phyloP scores from a whole-genome alignment of 2,329 filamentous ascomycete species.

The Laburnicola sp. region DNA sequence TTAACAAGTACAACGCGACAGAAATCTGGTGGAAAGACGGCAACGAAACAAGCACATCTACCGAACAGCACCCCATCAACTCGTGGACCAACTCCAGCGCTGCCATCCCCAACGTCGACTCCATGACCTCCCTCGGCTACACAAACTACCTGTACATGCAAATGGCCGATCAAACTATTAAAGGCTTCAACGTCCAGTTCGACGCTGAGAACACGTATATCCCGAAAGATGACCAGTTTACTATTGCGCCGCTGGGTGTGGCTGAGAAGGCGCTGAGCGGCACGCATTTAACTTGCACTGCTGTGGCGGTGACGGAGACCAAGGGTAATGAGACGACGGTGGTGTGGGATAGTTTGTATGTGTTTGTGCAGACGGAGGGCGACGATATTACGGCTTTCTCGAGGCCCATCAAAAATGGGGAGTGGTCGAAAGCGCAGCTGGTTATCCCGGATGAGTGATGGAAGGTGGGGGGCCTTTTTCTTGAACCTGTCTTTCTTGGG shows the following conservation, averaged over 20 bases:
- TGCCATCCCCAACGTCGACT: slow-evolving; percentile 44
- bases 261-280: slow-evolving; percentile 41
- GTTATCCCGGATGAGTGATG: slow-evolving; percentile 26
- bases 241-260: slow-evolving; percentile 33
- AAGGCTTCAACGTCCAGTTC: slow-evolving; percentile 47
- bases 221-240: slow-evolving; percentile 33
- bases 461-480: not conserved
- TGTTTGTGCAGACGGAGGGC: slow-evolving; percentile 37
- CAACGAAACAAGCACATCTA: slow-evolving; percentile 36
- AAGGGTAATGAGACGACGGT: slow-evolving; percentile 19
- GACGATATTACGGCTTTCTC: slow-evolving; percentile 38
- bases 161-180: slow-evolving; percentile 40
- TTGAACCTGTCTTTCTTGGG: not conserved
- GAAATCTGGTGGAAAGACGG: slow-evolving; percentile 53
- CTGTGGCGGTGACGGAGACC: slow-evolving; percentile 32
- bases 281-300: slow-evolving; percentile 47
- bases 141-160: slow-evolving; percentile 51
- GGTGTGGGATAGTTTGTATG: slow-evolving; percentile 35
- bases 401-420: slow-evolving; percentile 25
- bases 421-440: slow-evolving; percentile 35
- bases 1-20: slow-evolving; percentile 44
- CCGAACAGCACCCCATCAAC: slow-evolving; percentile 46
- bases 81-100: slow-evolving; percentile 39
- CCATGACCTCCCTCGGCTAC: slow-evolving; percentile 47
- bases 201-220: slow-evolving; percentile 46